These are phyloP conservation scores for Apiospora phragmitis DNA, from an alignment of 2,329 filamentous ascomycete species.

Conservation along the genomic window DNA sequence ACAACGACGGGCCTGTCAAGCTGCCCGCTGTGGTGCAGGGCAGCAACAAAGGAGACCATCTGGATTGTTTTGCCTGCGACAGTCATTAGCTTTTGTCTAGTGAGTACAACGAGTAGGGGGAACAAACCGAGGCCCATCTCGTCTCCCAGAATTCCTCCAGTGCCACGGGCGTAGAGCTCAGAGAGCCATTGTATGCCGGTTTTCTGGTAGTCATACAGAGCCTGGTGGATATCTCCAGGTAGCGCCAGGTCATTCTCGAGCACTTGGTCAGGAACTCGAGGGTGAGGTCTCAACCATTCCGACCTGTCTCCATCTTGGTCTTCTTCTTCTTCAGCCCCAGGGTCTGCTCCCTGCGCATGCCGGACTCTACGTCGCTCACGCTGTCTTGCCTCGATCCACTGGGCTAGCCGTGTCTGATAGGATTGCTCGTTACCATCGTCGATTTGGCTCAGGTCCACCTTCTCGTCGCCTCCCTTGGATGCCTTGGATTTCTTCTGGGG, in stretches of 20 bases:
- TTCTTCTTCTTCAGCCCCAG: conserved; percentile 37
- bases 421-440: conserved; percentile 88
- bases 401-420: conserved; percentile 73
- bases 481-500: conserved; percentile 37
- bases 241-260: conserved; percentile 77
- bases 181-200: conserved; percentile 96
- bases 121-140: conserved; percentile 87
- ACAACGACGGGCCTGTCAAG: conserved; percentile 84
- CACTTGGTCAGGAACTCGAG: conserved; percentile 72
- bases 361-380: conserved; percentile 52
- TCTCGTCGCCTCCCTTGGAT: conserved; percentile 35
- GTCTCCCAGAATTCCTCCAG: conserved; percentile 93
- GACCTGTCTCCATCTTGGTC: conserved; percentile 45
- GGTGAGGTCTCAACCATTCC: conserved; percentile 85
- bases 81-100: neutral
- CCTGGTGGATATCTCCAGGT: conserved; percentile 90
- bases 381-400: conserved; percentile 70
- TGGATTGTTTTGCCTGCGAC: conserved; percentile 68
- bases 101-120: neutral
- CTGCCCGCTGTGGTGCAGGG: conserved; percentile 86
- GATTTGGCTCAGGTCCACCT: conserved; percentile 57
- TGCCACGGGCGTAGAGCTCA: conserved; percentile 84
- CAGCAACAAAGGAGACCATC: conserved; percentile 77
- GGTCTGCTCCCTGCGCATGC: conserved; percentile 25
- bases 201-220: conserved; percentile 95